Evolutionary conservation across 805 yeast genomes (phyloP), one percentile per base, ranked within the genome.

Genomic region (Saccharomycopsis sp.): DNA sequence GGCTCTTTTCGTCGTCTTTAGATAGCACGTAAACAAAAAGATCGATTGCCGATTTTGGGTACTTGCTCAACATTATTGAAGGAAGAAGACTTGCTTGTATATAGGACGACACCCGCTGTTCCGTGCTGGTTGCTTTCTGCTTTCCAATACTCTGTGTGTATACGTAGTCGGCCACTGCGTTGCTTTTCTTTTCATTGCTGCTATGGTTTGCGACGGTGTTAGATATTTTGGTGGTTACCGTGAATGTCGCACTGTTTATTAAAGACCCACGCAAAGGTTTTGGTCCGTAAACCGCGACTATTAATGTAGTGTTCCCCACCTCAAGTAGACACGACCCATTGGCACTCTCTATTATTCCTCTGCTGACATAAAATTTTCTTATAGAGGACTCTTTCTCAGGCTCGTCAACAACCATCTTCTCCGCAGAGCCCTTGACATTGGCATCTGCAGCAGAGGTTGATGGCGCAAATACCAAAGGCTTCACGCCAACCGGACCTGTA

Each of bases 11-110:
- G 18, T 44, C 48, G 7, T 44, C 48, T 12, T 44, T 44, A 5
- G 85, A 75, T 29, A 91, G 77, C 5, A 92, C 73, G 46, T 85
- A 81, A 3, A 94, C 74, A 61, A 84, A 85, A 15, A 92, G 79
- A 66, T 86, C 94, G 58, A 92, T 89, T 18, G 91, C 83, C 1
- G 97, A 88, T 70, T 92, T 92, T 2, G 98, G 97, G 69, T 94
- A 94, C 61, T 84, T 83, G 14, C 80, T 80, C 37, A 89, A 73
- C 18, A 85, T 64, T 1, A 87, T 75, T 1, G 84, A 70, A 7
- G 85, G 80, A 23, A 76, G 67, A 16, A 83, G 66, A 47, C 84
- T 70, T 2, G 83, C 74, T 56, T 79, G 78, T 7, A 84, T 69
- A 59, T 77, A 81, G 16, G 79, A 74, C n/a, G 71, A 66, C 14